Evolutionary conservation across 805 yeast genomes (phyloP).

Genomic region (Peterozyma toletana): DNA sequence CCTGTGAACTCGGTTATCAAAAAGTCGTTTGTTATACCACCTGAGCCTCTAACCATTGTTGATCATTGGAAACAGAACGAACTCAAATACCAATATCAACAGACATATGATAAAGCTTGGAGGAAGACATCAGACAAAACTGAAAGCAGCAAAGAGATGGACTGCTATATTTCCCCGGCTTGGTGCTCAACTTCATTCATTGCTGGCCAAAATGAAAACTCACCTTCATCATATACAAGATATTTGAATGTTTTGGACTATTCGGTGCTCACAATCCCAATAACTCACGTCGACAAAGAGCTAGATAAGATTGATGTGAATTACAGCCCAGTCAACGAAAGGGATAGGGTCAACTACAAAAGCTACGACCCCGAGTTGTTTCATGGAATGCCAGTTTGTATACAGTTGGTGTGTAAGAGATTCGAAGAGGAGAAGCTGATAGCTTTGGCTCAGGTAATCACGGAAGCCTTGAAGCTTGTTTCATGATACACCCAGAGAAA

Average conservation of each 20-base stretch:
- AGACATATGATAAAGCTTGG: constrained; percentile 23
- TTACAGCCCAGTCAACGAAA: constrained; percentile 19
- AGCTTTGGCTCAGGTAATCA: constrained; percentile 23
- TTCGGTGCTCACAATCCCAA: constrained; percentile 5
- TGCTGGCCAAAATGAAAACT: constrained; percentile 1
- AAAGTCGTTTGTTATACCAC: constrained; percentile 19
- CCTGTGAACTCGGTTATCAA: constrained; percentile 21
- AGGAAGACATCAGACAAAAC: constrained; percentile 18
- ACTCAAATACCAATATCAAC: constrained; percentile 20
- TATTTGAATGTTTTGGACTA: constrained; percentile 8
- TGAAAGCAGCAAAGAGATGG: constrained; percentile 26
- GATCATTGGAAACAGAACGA: constrained; percentile 30
- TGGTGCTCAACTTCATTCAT: constrained; percentile 19
- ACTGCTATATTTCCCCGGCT: constrained; percentile 31
- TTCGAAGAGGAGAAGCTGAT: constrained; percentile 53
- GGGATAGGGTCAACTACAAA: constrained; percentile 24
- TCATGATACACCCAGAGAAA: too few species aligned
- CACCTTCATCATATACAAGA: constrained; percentile 6
- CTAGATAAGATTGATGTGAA: constrained; percentile 20
- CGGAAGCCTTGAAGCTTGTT: not conserved
- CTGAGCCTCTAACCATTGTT: not conserved
- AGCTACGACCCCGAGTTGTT: constrained; percentile 39
- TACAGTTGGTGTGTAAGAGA: constrained; percentile 49
- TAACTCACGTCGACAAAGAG: constrained; percentile 16
- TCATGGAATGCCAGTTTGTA: constrained; percentile 46